Evolutionary conservation across 2,329 filamentous ascomycete species (phyloP).

Genomic region (Teratosphaeria viscida): DNA sequence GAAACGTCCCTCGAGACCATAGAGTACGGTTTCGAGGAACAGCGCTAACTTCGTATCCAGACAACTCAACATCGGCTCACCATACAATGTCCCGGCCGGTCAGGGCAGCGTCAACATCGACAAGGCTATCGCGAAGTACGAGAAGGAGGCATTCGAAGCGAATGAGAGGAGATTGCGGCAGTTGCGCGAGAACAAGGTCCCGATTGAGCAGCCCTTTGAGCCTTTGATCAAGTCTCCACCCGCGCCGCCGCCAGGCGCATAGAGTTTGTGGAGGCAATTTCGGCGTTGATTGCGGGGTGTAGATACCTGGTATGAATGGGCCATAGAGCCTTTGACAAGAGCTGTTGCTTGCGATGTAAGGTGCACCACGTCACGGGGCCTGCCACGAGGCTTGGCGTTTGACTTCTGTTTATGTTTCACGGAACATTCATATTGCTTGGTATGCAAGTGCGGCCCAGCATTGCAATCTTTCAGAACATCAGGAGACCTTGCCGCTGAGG

Average conservation of each 20-base stretch:
- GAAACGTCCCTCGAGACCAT: not conserved
- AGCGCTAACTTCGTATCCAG: constrained; percentile 28
- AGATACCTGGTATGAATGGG: not conserved
- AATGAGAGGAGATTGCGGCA: constrained; percentile 46
- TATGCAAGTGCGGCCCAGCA: not conserved
- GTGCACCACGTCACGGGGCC: not conserved
- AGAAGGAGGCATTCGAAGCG: constrained; percentile 45
- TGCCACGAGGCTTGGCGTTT: not conserved
- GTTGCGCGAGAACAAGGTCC: constrained; percentile 27
- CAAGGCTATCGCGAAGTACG: constrained; percentile 51
- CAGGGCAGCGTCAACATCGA: constrained; percentile 48
- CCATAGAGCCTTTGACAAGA: not conserved
- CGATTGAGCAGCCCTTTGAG: constrained; percentile 20
- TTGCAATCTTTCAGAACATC: not conserved
- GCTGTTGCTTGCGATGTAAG: not conserved
- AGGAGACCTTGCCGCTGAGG: not conserved
- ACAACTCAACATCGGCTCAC: constrained; percentile 51
- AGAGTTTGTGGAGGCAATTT: not conserved
- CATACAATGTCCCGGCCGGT: constrained; percentile 55
- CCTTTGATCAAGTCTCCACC: constrained; percentile 16
- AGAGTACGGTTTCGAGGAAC: not conserved
- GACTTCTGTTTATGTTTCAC: not conserved
- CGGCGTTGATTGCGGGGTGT: not conserved
- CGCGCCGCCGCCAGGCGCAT: constrained; percentile 7
- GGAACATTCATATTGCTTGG: not conserved